Evolutionary conservation across 2,329 filamentous ascomycete species (phyloP).

Genomic region (Cytospora chrysosperma): DNA sequence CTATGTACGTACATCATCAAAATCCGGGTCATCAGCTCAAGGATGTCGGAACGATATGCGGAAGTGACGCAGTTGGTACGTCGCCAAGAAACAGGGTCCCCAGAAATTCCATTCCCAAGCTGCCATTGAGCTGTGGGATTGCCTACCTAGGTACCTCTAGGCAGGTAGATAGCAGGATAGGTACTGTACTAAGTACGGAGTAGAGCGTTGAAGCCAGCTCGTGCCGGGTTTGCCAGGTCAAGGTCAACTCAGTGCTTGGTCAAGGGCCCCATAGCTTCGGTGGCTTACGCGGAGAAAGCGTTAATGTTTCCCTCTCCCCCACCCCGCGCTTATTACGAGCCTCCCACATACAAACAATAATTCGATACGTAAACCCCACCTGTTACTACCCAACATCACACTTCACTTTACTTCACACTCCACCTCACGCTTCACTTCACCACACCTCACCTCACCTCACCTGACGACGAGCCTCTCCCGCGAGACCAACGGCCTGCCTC

Average conservation of each 20-base stretch:
- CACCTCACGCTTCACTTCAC: background rate
- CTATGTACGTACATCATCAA: no score
- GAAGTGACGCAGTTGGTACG: background rate
- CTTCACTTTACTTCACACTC: background rate
- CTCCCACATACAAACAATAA: background rate
- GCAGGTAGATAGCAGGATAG: no score
- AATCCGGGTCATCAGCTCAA: no score
- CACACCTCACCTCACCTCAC: background rate
- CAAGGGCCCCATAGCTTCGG: background rate
- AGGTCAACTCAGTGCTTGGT: no score
- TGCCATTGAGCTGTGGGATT: background rate
- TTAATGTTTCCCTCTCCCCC: no score
- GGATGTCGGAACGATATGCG: background rate
- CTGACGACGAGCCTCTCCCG: background rate
- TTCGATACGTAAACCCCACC: background rate
- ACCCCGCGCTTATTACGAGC: background rate
- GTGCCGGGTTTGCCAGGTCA: no score
- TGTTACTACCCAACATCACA: background rate
- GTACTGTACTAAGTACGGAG: no score
- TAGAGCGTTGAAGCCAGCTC: background rate
- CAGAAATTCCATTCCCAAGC: no score
- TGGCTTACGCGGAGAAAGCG: background rate
- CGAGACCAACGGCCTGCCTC: background rate
- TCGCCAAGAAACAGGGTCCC: background rate
- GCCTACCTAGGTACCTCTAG: no score